Conservation (phyloP, 148 eudicot species). For the Selenicereus undatus region DNA sequence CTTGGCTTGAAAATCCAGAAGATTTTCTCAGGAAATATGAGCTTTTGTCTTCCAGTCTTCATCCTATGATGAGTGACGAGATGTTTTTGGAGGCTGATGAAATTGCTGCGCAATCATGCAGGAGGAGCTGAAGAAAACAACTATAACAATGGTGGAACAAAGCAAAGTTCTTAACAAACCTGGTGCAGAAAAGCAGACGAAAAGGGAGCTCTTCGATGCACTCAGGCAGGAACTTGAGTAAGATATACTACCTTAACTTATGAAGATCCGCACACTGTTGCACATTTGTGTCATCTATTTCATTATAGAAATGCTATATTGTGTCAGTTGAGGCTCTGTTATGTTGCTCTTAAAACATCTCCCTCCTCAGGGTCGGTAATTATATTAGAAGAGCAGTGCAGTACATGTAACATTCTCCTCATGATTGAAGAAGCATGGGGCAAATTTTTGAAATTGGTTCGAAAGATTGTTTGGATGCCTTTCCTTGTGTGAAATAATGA, state of each 20-base stretch:
- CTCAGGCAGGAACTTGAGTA: constrained; percentile 98
- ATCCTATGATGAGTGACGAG: background rate
- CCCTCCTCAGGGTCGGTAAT: background rate
- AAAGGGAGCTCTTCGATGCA: constrained; percentile 95
- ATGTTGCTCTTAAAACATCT: background rate
- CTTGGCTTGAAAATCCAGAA: background rate
- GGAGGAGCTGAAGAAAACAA: constrained; percentile 92
- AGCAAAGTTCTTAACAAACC: constrained; percentile 95
- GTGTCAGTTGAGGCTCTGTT: background rate
- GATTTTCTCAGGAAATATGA: background rate
- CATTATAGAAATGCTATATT: background rate
- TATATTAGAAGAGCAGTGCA: background rate
- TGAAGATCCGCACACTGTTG: constrained; percentile 27
- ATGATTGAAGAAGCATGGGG: background rate
- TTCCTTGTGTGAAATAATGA: background rate
- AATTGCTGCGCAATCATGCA: constrained; percentile 22
- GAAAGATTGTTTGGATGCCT: background rate
- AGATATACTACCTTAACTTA: constrained; percentile 32
- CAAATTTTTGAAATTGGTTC: background rate
- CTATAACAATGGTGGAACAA: constrained; percentile 94
- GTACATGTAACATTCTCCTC: background rate
- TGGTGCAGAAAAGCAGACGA: constrained; percentile 97
- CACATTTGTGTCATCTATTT: background rate
- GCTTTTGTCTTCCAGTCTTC: background rate
- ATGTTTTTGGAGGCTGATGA: background rate